phyloP scores from a whole-genome alignment of 2,329 filamentous ascomycete species.

The Talaromyces sp. region DNA sequence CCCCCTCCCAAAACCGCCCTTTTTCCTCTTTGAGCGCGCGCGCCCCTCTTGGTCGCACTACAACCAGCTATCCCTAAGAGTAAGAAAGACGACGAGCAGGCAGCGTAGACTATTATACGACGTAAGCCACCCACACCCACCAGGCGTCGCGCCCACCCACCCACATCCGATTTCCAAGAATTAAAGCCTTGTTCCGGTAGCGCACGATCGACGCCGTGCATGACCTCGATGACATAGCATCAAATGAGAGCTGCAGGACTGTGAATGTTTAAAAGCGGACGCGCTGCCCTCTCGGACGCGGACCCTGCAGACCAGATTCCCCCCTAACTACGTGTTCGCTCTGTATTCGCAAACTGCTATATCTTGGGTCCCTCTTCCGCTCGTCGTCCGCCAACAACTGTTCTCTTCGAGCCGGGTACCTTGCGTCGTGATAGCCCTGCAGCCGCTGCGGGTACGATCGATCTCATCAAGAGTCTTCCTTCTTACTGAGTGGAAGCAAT shows the following conservation, averaged over 20 bases:
- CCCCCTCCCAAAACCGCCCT: conserved; percentile 16
- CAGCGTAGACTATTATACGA: background rate
- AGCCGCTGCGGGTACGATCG: background rate
- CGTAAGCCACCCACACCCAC: background rate
- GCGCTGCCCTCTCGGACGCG: conserved; percentile 11
- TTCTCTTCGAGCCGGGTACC: background rate
- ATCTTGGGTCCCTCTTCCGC: conserved; percentile 3
- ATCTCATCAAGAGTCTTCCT: background rate
- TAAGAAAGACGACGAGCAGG: background rate
- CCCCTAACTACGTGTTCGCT: conserved; percentile 13
- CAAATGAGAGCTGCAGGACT: conserved; percentile 40
- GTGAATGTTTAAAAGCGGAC: conserved; percentile 18
- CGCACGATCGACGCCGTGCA: conserved; percentile 41
- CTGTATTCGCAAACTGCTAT: conserved; percentile 14
- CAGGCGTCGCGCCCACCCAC: background rate
- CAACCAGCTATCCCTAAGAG: background rate
- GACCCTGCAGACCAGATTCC: conserved; percentile 14
- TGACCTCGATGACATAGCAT: conserved; percentile 36
- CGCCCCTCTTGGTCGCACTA: background rate
- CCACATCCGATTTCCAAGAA: conserved; percentile 10
- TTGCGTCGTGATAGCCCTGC: background rate
- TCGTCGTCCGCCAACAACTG: background rate
- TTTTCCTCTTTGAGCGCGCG: conserved; percentile 14
- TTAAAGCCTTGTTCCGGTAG: conserved; percentile 30
- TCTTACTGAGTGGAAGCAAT: background rate